These are phyloP conservation scores for Umbelopsis sp. DNA, from an alignment of 192 early-diverging fungal species.

Conservation along the genomic window DNA sequence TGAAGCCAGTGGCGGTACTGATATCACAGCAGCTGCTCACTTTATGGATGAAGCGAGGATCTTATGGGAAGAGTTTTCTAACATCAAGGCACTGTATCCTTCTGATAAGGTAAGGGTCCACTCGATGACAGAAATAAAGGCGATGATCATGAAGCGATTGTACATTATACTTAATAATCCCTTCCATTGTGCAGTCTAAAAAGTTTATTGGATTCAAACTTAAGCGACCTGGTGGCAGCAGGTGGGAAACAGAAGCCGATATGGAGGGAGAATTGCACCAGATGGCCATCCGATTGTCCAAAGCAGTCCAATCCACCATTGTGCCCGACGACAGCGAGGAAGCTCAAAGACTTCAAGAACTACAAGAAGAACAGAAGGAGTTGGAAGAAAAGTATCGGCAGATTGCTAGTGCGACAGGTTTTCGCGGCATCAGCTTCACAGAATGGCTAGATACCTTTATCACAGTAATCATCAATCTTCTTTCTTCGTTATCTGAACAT, in stretches of 20 bases:
- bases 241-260: not conserved
- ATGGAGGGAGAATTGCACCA: constrained; percentile 18
- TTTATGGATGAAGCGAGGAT: constrained; percentile 21
- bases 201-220: constrained; percentile 7
- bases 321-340: constrained; percentile 27
- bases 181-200: not conserved
- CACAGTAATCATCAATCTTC: constrained; percentile 43
- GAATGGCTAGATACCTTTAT: constrained; percentile 70
- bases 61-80: constrained; percentile 36
- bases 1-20: not conserved
- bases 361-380: constrained; percentile 18
- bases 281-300: constrained; percentile 28
- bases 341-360: constrained; percentile 21
- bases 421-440: constrained; percentile 45
- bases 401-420: constrained; percentile 28
- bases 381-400: constrained; percentile 36
- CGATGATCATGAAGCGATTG: not conserved
- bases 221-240: not conserved
- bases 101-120: not conserved
- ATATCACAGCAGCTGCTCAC: not conserved
- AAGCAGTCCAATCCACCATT: not conserved
- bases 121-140: not conserved
- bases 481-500: too few species aligned
- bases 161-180: not conserved
- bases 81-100: constrained; percentile 28